Percentiles rank a stretch among this genome's conserved stretches.
Evolutionary conservation across 192 early-diverging fungal species (phyloP).

Genomic region (Thoreauomyces humboldtii): DNA sequence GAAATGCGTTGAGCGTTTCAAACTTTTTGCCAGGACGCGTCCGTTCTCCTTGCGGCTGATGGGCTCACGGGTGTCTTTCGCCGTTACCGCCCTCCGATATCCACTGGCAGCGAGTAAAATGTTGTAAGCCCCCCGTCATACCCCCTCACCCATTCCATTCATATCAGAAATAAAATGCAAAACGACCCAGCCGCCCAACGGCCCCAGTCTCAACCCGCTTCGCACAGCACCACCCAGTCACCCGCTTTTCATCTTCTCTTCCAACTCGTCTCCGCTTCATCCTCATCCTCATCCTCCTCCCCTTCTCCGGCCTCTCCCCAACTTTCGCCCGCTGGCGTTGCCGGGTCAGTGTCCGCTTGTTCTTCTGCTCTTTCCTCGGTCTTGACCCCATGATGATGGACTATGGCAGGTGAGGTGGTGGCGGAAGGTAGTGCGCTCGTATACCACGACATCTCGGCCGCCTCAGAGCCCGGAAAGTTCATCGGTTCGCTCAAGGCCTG

Average conservation of each 20-base stretch:
- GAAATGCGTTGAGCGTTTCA: too few relatives aligned
- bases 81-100: too few relatives aligned
- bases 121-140: too few relatives aligned
- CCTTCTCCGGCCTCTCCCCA: background rate
- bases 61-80: too few relatives aligned
- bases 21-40: too few relatives aligned
- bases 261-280: background rate
- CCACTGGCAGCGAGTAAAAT: too few relatives aligned
- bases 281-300: slow-evolving; percentile 8
- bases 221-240: background rate
- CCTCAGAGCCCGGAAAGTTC: background rate
- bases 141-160: too few relatives aligned
- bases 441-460: slow-evolving; percentile 11
- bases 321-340: slow-evolving; percentile 2
- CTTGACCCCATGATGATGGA: background rate
- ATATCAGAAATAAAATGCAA: background rate
- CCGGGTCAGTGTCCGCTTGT: background rate
- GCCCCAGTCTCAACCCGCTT: background rate
- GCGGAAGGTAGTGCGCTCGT: background rate
- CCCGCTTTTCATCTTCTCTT: background rate
- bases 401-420: background rate
- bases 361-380: background rate
- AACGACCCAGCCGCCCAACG: background rate
- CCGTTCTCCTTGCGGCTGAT: too few relatives aligned
- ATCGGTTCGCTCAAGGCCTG: slow-evolving; percentile 19